A percentile compares a stretch with the other conserved stretches of the same genome.
phyloP scores from a whole-genome alignment of 2,329 filamentous ascomycete genomes.

The Apiospora koreana region DNA sequence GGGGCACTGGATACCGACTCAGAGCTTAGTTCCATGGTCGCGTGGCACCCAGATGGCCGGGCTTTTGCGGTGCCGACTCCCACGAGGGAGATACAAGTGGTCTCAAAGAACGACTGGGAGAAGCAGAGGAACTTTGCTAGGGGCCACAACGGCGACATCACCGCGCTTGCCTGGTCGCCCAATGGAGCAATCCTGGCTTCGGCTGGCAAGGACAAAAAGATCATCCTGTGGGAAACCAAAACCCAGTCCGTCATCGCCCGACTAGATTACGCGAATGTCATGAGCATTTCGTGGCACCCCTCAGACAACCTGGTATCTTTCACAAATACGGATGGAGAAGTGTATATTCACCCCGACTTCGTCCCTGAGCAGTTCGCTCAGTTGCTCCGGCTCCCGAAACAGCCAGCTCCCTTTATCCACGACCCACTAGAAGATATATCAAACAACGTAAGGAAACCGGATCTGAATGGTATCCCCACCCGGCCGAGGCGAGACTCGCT shows the following conservation, averaged over 20 bases:
- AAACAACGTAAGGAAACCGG: constrained; percentile 60
- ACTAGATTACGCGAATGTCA: constrained; percentile 79
- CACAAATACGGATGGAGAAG: constrained; percentile 87
- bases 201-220: constrained; percentile 66
- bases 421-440: constrained; percentile 73
- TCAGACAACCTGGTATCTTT: constrained; percentile 87
- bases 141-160: constrained; percentile 82
- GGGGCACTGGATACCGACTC: constrained; percentile 74
- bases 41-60: constrained; percentile 93
- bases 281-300: constrained; percentile 89
- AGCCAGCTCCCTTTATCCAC: constrained; percentile 84
- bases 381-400: constrained; percentile 58
- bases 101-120: constrained; percentile 89
- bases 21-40: constrained; percentile 71
- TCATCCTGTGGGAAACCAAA: constrained; percentile 86
- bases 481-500: constrained; percentile 62
- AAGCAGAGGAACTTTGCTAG: constrained; percentile 77
- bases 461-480: constrained; percentile 53
- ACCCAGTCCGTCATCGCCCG: constrained; percentile 79
- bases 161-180: constrained; percentile 87
- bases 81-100: constrained; percentile 79
- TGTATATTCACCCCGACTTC: constrained; percentile 83
- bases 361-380: constrained; percentile 58
- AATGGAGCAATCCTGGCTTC: constrained; percentile 86
- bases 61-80: constrained; percentile 86